phyloP scores from a whole-genome alignment of 805 yeast species.

The Jamesozyma rosinii region DNA sequence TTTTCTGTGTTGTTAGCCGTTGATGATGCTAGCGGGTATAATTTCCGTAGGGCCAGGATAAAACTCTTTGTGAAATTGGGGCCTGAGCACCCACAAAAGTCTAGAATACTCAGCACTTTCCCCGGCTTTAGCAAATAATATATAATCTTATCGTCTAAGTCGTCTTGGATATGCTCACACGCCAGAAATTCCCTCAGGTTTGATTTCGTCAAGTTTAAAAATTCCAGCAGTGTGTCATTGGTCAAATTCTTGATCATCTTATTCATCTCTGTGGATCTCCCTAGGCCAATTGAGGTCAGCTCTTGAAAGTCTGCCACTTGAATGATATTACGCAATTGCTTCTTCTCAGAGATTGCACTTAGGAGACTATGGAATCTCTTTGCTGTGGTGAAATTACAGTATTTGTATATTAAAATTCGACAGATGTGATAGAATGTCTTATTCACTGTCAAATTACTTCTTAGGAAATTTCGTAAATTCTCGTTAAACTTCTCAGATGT shows the following conservation, averaged over 20 bases:
- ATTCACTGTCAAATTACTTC: conserved; percentile 46
- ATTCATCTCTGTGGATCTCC: conserved; percentile 83
- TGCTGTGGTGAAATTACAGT: conserved; percentile 70
- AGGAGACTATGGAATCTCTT: conserved; percentile 68
- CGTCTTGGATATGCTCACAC: conserved; percentile 78
- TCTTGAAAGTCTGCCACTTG: conserved; percentile 78
- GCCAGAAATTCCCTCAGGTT: conserved; percentile 72
- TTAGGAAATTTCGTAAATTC: conserved; percentile 42
- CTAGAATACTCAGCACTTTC: conserved; percentile 52
- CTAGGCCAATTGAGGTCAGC: conserved; percentile 81
- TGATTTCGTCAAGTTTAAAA: conserved; percentile 49
- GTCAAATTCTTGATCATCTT: conserved; percentile 88
- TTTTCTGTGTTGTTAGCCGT: background rate
- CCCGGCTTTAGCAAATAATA: conserved; percentile 25
- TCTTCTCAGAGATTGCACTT: conserved; percentile 39
- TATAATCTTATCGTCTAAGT: conserved; percentile 46
- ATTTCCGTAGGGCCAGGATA: conserved; percentile 26
- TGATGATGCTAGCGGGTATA: conserved; percentile 11
- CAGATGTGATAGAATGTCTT: conserved; percentile 51
- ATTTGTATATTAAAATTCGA: conserved; percentile 50
- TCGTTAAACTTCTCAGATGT: conserved; percentile 36
- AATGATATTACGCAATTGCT: conserved; percentile 46
- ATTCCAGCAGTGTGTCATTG: conserved; percentile 54
- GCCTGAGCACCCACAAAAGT: conserved; percentile 83
- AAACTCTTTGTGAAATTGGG: conserved; percentile 52